Conservation (phyloP, 164 flowering plant species). For the Macadamia integrifolia region DNA sequence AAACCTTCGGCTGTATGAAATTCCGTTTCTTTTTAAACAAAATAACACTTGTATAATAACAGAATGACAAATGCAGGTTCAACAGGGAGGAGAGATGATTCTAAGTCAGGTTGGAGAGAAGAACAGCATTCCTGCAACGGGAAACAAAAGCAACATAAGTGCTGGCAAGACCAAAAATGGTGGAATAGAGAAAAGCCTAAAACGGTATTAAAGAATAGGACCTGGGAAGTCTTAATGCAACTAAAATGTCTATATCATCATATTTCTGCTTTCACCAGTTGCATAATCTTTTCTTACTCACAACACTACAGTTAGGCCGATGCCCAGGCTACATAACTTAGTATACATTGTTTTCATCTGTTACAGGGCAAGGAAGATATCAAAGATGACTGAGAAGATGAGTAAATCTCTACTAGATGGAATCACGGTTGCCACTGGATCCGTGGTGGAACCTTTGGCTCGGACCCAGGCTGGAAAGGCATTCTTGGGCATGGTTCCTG, state of each 20-base stretch:
- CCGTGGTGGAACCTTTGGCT: constrained; percentile 55
- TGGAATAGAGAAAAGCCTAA: constrained; percentile 43
- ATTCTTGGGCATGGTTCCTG: constrained; percentile 63
- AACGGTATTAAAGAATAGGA: constrained; percentile 37
- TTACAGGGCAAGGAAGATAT: constrained; percentile 58
- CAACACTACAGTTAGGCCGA: background rate
- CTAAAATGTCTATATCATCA: background rate
- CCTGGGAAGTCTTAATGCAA: background rate
- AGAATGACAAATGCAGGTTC: constrained; percentile 38
- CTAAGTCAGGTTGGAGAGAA: constrained; percentile 23
- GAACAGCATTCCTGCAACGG: constrained; percentile 13
- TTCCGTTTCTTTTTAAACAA: no score
- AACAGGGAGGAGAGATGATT: constrained; percentile 71
- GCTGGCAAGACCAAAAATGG: constrained; percentile 29
- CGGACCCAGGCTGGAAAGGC: constrained; percentile 65
- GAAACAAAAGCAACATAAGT: constrained; percentile 13
- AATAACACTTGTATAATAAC: no score
- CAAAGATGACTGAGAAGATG: constrained; percentile 76
- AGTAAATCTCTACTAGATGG: constrained; percentile 66
- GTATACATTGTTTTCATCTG: background rate
- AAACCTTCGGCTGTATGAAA: no score
- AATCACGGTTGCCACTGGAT: constrained; percentile 49
- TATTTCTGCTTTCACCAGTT: background rate
- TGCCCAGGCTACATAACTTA: background rate
- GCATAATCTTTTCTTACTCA: no score